Percentiles rank a stretch among this genome's conserved stretches.
These are phyloP conservation scores for Phytophthora meadii DNA, from an alignment of 352 stramenopile species.

Conservation along the genomic window DNA sequence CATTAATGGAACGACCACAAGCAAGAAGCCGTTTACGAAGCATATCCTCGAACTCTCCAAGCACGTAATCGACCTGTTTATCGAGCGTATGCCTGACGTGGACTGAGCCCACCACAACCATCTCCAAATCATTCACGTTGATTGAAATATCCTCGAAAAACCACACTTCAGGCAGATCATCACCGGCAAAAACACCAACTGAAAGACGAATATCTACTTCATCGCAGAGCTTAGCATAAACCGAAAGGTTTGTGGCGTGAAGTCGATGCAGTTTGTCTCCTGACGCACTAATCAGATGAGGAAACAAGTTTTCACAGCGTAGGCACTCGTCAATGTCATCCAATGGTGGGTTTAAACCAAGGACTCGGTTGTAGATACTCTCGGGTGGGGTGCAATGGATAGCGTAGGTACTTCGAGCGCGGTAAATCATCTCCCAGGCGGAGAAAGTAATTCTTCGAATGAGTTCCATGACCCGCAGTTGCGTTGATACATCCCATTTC, in stretches of 20 bases:
- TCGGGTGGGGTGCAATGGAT: conserved; percentile 48
- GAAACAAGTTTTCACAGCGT: conserved; percentile 43
- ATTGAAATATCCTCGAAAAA: conserved; percentile 58
- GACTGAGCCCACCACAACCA: conserved; percentile 49
- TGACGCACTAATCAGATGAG: conserved; percentile 64
- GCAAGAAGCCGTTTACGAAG: conserved; percentile 48
- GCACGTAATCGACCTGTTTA: conserved; percentile 60
- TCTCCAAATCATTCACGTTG: conserved; percentile 45
- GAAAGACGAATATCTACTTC: conserved; percentile 40
- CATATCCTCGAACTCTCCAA: conserved; percentile 78
- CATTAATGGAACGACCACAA: conserved; percentile 30
- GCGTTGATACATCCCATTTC: conserved; percentile 59
- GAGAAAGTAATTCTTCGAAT: conserved; percentile 73
- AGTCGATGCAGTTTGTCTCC: conserved; percentile 75
- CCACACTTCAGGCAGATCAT: conserved; percentile 81
- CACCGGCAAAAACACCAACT: conserved; percentile 64
- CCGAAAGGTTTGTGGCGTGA: conserved; percentile 50
- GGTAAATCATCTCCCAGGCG: conserved; percentile 84
- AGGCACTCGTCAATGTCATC: conserved; percentile 52
- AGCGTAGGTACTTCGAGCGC: conserved; percentile 62
- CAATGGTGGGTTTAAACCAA: conserved; percentile 63
- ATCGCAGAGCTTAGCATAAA: conserved; percentile 47
- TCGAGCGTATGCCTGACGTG: conserved; percentile 58
- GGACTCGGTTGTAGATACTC: conserved; percentile 69
- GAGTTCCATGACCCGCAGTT: conserved; percentile 72